Evolutionary conservation across 306 rosid genomes (phyloP).

Genomic region (Prunus salicina): DNA sequence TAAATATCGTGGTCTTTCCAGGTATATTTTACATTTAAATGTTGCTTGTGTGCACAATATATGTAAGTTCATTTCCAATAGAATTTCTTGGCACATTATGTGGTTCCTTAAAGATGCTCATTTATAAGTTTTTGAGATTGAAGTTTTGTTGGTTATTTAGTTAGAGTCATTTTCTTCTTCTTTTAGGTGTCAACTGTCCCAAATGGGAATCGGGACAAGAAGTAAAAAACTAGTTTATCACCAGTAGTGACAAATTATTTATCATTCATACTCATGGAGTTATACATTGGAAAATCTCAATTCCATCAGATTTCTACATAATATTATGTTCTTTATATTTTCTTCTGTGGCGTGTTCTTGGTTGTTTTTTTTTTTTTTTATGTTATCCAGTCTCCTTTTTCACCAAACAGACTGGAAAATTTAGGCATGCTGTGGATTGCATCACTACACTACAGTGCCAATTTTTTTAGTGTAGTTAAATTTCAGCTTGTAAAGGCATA

Average conservation of each 20-base stretch:
- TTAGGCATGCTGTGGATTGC: neutral
- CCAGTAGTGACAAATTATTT: neutral
- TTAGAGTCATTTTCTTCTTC: neutral
- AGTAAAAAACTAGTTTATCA: neutral
- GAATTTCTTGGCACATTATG: neutral
- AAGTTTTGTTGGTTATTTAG: neutral
- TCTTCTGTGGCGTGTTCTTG: neutral
- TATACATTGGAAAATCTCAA: neutral
- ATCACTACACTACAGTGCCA: neutral
- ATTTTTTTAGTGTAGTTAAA: neutral
- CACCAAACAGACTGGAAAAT: neutral
- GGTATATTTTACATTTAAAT: conserved; percentile 46
- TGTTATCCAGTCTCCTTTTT: neutral
- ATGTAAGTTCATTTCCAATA: neutral
- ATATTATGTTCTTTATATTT: neutral
- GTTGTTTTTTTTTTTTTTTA: neutral
- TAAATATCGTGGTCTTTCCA: conserved; percentile 89
- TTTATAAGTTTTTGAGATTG: neutral
- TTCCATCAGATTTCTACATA: neutral
- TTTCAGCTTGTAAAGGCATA: conserved; percentile 15
- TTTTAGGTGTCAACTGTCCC: neutral
- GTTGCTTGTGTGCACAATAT: conserved; percentile 4
- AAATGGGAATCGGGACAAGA: neutral
- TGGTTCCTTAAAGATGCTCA: neutral
- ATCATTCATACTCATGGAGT: neutral